phyloP scores from a whole-genome alignment of 306 rosid species.

The Cyclanthera cordifolia region DNA sequence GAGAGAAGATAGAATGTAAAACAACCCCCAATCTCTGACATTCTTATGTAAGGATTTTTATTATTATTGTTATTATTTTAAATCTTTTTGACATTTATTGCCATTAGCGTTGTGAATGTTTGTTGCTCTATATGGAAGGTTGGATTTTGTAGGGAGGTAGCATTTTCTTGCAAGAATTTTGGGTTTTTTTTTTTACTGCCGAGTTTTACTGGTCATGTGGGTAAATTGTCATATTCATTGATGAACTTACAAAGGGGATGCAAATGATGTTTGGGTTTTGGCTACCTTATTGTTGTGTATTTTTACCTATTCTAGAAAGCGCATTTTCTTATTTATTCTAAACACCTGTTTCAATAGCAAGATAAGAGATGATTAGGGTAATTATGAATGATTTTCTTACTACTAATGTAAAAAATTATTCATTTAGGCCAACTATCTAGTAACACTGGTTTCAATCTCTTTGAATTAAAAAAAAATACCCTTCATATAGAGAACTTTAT shows the following conservation, averaged over 20 bases:
- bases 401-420: neutral
- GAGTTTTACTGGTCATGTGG: neutral
- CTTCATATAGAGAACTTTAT: neutral
- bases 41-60: no score
- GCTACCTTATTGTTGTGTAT: no score
- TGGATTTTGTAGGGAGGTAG: conserved; percentile 7
- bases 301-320: no score
- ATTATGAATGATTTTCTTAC: neutral
- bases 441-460: no score
- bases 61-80: no score
- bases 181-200: neutral
- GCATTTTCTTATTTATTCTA: no score
- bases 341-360: no score
- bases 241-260: neutral
- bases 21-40: neutral
- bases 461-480: no score
- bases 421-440: no score
- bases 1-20: conserved; percentile 90
- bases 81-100: neutral
- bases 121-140: neutral
- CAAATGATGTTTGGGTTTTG: neutral
- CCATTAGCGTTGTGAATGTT: neutral
- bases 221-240: neutral
- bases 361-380: neutral
- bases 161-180: conserved; percentile 11